Base-by-base conservation (phyloP, 2,329 filamentous ascomycete species). In the Peltaster fructicola region DNA sequence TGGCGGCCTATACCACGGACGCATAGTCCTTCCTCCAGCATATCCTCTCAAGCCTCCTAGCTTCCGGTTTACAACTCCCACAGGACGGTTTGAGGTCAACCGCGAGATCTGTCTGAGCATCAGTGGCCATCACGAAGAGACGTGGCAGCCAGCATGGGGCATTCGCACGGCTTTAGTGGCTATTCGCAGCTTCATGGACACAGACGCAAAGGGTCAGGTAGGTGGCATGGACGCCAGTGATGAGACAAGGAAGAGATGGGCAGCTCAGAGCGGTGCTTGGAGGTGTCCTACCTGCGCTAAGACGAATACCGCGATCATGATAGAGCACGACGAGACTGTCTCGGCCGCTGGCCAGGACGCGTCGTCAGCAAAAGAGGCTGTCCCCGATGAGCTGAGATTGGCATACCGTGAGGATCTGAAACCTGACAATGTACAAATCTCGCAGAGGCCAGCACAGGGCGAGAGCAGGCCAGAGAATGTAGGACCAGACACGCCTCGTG, bases 91-190 rank as follows among this genome's bases (percentile, higher is more conserved):
- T 54, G 88, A 95, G 52, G 74, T 82, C 27, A 98, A 98, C 49
- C 72, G 88, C 37, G 85, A 95, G 58, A 95, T 98, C 40, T 98
- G 88, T 47, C 68, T 98, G 9, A 80, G 71, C 42, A 98, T 95
- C 43, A 79, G 71, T 25, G 85, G 84, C 2, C 85, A 93, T 52
- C 88, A 98, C 54, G 88, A 95, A 51, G 88, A 95, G 57, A 91
- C 80, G 9, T 98, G 88, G 88, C 85, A 93, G 62, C 88, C 88
- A 0, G 88, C 88, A 1, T 98, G 88, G 88, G 88, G 88, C 0
- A 75, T 98, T 7, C 66, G 88, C 31, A 95, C 88, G 4, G 85
- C 88, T 9, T 56, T 98, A 29, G 60, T 70, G 4, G 71, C 70
- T 5, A 68, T 95, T 23, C 59, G 88, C 27, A 76, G 69, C 39